Evolutionary conservation across 257 asterid species (phyloP).

Genomic region (Fraxinus cuspidata): DNA sequence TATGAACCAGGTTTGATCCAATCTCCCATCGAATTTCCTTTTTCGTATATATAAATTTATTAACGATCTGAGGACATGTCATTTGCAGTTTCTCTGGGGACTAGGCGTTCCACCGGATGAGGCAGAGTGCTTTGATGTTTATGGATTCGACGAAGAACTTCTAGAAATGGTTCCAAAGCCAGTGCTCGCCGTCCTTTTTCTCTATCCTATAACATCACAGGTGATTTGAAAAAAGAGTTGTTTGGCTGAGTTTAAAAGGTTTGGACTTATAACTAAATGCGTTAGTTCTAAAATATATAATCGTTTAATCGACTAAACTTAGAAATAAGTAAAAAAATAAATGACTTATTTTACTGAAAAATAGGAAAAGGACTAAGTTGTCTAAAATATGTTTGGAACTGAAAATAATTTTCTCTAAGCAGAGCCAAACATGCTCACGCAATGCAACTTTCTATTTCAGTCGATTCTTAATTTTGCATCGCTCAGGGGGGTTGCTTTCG

Average conservation of each 20-base stretch:
- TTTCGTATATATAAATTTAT: too few species aligned
- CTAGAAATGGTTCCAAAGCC: constrained; percentile 96
- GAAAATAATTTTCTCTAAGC: background rate
- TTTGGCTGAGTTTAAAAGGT: background rate
- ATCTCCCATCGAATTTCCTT: background rate
- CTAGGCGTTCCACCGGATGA: constrained; percentile 75
- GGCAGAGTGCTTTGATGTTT: constrained; percentile 92
- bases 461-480: background rate
- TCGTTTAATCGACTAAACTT: background rate
- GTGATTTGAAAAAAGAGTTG: constrained; percentile 32
- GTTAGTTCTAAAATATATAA: background rate
- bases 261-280: background rate
- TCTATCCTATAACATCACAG: constrained; percentile 77
- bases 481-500: background rate
- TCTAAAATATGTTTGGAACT: background rate
- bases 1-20: constrained; percentile 78
- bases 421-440: background rate
- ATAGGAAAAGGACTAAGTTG: background rate
- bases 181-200: constrained; percentile 84
- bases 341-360: background rate
- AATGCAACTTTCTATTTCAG: background rate
- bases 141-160: constrained; percentile 90
- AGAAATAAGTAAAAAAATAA: background rate
- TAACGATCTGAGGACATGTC: background rate
- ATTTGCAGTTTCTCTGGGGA: constrained; percentile 83